Base-by-base conservation (phyloP, 1,139 yeast genomes). In the Blastobotrys malaysiensis region DNA sequence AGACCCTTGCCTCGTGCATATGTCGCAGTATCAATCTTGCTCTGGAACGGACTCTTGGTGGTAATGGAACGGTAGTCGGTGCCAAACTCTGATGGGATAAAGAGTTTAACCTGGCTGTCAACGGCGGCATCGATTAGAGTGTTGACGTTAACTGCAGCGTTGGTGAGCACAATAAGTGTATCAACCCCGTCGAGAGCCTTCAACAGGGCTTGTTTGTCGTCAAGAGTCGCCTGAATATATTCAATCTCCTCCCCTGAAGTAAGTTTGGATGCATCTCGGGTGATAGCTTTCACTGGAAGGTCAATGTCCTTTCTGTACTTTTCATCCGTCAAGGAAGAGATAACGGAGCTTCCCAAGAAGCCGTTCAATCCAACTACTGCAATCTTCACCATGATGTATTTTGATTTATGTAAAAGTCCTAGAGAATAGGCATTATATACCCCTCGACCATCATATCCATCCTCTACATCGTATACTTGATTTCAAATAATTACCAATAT, bases 61-160 rank as follows among this genome's bases (percentile, higher is more conserved):
- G 64, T 66, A 14, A 65, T 61, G 24, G 66, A 64, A 5, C 59
- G 63, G 44, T 74, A 56, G 51, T 80, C 81, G 31, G 72, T 63
- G 46, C 88, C 88, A 61, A 80, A 83, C 63, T 83, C 87, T 2
- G 86, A 78, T 43, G 88, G 85, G 53, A 83, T 74, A 67, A 76
- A 82, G 36, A 82, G 62, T 64, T 79, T 78, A 47, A 83, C 82
- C 11, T 65, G 75, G 46, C 76, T 75, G 14, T 65, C 65, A 6
- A 64, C 63, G 2, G 77, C 74, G 6, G 82, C 77, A 2, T 73
- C 70, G 9, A 72, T 57, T 19, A 70, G 48, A 7, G 61, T 57
- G 44, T 58, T 61, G 52, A 67, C 63, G 58, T 73, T 76, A 43
- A 73, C 52, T 5, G 58, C 58, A 2, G 67, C 62, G n/a, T 70